phyloP scores from a whole-genome alignment of 345 rosid genomes.

The Eutrema yunnanense region DNA sequence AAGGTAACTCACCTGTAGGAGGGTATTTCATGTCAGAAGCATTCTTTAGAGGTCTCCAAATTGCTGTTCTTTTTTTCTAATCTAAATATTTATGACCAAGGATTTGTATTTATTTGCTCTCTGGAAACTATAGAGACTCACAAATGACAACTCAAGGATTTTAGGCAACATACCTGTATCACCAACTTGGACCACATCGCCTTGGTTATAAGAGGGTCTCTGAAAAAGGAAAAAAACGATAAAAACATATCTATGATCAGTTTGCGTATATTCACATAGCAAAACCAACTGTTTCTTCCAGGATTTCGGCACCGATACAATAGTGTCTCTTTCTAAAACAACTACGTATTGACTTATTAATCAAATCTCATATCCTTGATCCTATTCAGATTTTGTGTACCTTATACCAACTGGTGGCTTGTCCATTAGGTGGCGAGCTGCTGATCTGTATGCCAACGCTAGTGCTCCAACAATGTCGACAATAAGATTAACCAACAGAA shows the following conservation, averaged over 20 bases:
- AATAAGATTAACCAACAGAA: slow-evolving; percentile 76
- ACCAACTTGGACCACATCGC: slow-evolving; percentile 79
- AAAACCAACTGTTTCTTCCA: background rate
- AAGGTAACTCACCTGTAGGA: slow-evolving; percentile 57
- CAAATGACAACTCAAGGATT: background rate
- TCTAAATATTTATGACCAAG: background rate
- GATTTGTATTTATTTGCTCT: background rate
- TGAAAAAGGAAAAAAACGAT: slow-evolving; percentile 12
- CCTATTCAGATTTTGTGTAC: slow-evolving; percentile 25
- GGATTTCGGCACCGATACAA: no score
- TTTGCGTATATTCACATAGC: background rate
- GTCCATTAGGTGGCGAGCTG: slow-evolving; percentile 65
- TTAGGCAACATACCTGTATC: slow-evolving; percentile 44
- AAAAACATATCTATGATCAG: background rate
- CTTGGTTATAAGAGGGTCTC: slow-evolving; percentile 80
- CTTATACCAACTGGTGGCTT: slow-evolving; percentile 80
- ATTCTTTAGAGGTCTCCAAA: background rate
- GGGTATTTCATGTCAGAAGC: background rate
- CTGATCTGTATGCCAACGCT: slow-evolving; percentile 84
- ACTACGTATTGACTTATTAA: background rate
- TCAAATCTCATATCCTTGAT: background rate
- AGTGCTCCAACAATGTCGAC: slow-evolving; percentile 91
- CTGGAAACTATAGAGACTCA: background rate
- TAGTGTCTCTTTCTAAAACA: background rate
- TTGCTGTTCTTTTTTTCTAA: background rate